Base-by-base conservation (phyloP, 2,329 filamentous ascomycete species). In the Aspergillus versicolor region DNA sequence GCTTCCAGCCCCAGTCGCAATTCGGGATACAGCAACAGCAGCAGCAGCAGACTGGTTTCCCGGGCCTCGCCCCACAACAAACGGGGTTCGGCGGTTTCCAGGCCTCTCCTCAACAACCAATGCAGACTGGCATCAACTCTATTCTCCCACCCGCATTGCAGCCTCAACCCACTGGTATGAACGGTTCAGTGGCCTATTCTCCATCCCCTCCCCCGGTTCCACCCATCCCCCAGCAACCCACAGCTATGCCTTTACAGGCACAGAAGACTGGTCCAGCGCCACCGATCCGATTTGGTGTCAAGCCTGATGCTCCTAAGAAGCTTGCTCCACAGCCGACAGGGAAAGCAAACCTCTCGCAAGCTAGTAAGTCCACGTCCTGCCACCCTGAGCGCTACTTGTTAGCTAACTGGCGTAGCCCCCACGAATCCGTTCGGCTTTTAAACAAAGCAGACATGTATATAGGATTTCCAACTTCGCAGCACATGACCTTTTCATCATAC, bases 331-430 rank as follows among this genome's bases (percentile, higher is more conserved):
- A 97, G 78, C 84, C 91, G 27, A 99, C 94, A 6, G 94, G 94
- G 67, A 87, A 90, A 79, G 94, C 94, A 56, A 97, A 97, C 73
- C 82, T 99, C 65, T 83, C 90, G 52, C 90, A 95, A 85, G 94
- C 94, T 70, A 99, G 93, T 97, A 88, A 89, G 93, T 92, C 57
- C 32, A 45, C 5, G 7, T 53, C 11, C 12, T 47, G 45, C 30
- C 46, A 40, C 37, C 24, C 40, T 27, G 30, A 7, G 24, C 30
- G 15, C 40, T 55, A 30, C 11, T 30, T 57, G n/a, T 21, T 37
- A 13, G 4, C 34, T 51, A 19, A 42, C 42, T 30, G 24, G 38
- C 34, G 19, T 64, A 89, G 86, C 87, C 57, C 85, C 87, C 50
- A 81, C 86, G 67, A 89, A 89, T 70, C 87, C 87, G 2, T 89